Evolutionary conservation across 2,329 filamentous ascomycete species (phyloP).

Genomic region (Myriosclerotinia scirpicola): DNA sequence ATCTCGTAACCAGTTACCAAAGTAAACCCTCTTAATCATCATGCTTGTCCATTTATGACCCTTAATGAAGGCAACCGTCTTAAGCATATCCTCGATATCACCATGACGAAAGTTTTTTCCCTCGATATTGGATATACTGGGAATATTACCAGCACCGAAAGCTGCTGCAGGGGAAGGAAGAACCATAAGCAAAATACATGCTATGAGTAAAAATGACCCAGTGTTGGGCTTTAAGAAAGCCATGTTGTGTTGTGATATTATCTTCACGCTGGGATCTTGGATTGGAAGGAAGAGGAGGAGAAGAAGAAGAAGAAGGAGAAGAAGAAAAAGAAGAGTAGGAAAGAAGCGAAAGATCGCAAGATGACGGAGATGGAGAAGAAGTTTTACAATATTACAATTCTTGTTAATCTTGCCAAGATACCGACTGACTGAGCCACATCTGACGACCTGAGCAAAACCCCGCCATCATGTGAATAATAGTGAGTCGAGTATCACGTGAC

Average conservation of each 20-base stretch:
- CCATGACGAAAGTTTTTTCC: slow-evolving; percentile 71
- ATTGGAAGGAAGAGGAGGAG: not conserved
- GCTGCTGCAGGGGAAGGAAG: slow-evolving; percentile 58
- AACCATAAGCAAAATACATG: slow-evolving; percentile 55
- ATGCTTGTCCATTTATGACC: slow-evolving; percentile 84
- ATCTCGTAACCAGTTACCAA: slow-evolving; percentile 83
- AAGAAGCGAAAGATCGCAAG: not conserved
- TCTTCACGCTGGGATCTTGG: not conserved
- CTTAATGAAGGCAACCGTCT: slow-evolving; percentile 71
- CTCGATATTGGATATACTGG: slow-evolving; percentile 58
- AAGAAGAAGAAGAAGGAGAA: not conserved
- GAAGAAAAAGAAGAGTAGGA: not conserved
- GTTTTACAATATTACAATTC: not conserved
- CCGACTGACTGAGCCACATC: slow-evolving; percentile 24
- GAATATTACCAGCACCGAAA: slow-evolving; percentile 71
- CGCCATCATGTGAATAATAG: slow-evolving; percentile 7
- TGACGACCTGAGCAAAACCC: slow-evolving; percentile 19
- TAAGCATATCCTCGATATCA: slow-evolving; percentile 80
- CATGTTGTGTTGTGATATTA: slow-evolving; percentile 27
- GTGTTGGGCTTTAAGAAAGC: slow-evolving; percentile 27
- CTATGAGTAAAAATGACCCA: slow-evolving; percentile 47
- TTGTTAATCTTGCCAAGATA: not conserved
- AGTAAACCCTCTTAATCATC: slow-evolving; percentile 76
- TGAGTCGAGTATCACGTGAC: not conserved
- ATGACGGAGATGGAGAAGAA: not conserved